These are phyloP conservation scores for Neurospora sp. DNA, from an alignment of 495 filamentous ascomycete species.

Conservation along the genomic window DNA sequence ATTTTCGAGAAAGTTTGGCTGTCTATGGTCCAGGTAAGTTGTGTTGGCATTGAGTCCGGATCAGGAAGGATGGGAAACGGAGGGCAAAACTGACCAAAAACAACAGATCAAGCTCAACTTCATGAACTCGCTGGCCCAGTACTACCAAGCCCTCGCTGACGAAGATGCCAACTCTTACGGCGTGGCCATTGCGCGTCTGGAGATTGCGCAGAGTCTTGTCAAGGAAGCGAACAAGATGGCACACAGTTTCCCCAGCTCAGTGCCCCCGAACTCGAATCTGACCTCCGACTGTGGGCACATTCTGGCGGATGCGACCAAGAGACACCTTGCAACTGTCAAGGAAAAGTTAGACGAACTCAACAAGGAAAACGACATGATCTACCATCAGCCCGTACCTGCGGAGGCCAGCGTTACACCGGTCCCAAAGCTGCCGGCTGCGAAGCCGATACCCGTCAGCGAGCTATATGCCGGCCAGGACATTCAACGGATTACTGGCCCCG, in stretches of 20 bases:
- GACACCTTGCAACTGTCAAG: conserved; percentile 71
- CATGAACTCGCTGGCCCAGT: conserved; percentile 79
- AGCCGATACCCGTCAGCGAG: conserved; percentile 94
- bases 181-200: conserved; percentile 72
- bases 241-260: conserved; percentile 68
- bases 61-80: background rate
- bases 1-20: conserved; percentile 97
- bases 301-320: conserved; percentile 70
- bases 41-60: background rate
- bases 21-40: conserved; percentile 60
- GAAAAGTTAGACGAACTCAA: conserved; percentile 62
- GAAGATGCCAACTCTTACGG: conserved; percentile 82
- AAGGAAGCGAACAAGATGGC: conserved; percentile 69
- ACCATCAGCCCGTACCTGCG: conserved; percentile 81
- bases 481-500: conserved; percentile 88
- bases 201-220: conserved; percentile 64
- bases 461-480: conserved; percentile 96
- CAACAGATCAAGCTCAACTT: conserved; percentile 68
- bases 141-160: conserved; percentile 88
- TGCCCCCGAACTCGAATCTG: conserved; percentile 74
- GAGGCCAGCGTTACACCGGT: conserved; percentile 73
- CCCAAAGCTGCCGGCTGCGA: conserved; percentile 90
- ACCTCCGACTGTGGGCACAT: conserved; percentile 63
- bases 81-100: background rate
- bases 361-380: conserved; percentile 98